Conservation (phyloP, 371 early-diverging fungal species). For the Mucor irregularis region DNA sequence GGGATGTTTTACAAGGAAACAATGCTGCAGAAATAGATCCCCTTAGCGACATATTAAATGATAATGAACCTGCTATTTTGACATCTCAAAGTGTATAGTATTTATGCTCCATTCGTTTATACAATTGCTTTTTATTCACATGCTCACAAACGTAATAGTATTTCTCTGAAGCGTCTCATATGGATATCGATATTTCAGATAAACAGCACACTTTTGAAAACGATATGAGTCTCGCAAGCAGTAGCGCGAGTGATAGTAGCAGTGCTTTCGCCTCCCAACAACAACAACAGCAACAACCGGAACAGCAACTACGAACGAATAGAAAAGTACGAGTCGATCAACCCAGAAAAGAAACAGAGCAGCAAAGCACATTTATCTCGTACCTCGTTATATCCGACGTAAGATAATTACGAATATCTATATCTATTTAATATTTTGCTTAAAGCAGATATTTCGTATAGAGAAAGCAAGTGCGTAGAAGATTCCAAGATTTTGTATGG, state of each 20-base stretch:
- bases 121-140: background rate
- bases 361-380: constrained; percentile 79
- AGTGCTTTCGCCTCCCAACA: background rate
- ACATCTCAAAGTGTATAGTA: constrained; percentile 12
- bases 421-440: background rate
- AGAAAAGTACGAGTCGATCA: constrained; percentile 40
- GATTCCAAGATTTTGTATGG: constrained; percentile 95
- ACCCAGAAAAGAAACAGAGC: constrained; percentile 88
- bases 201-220: constrained; percentile 1
- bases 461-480: constrained; percentile 64
- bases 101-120: background rate
- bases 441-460: background rate
- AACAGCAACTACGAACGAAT: constrained; percentile 21
- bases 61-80: constrained; percentile 14
- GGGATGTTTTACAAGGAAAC: constrained; percentile 26
- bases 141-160: constrained; percentile 2
- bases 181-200: constrained; percentile 25
- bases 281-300: background rate
- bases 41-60: constrained; percentile 16
- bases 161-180: constrained; percentile 9
- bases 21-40: background rate
- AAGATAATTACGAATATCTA: constrained; percentile 2
- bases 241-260: constrained; percentile 5
- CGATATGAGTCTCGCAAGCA: background rate
- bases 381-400: constrained; percentile 81